Percentiles rank a stretch among this genome's conserved stretches.
These are phyloP conservation scores for Noccaea bulbosa DNA, from an alignment of 345 rosid genomes.

Conservation along the genomic window DNA sequence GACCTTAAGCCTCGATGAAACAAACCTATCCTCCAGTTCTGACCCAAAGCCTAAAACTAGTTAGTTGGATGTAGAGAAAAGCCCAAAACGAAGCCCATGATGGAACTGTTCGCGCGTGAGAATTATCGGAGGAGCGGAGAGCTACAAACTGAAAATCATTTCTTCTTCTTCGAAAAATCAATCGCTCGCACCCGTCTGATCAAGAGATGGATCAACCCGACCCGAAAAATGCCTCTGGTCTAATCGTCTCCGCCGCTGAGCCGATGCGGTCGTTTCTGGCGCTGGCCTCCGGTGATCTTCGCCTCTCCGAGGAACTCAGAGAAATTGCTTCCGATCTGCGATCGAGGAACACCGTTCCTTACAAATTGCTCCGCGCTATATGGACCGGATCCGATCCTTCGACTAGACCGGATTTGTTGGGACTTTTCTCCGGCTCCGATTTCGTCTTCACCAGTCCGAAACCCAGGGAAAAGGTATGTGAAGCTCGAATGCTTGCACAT, in stretches of 20 bases:
- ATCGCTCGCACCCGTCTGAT: not conserved
- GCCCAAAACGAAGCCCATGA: no score
- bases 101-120: not conserved
- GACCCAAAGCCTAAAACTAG: no score
- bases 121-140: no score
- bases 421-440: conserved; percentile 58
- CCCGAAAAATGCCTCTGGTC: conserved; percentile 30
- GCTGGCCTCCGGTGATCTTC: conserved; percentile 45
- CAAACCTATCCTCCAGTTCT: no score
- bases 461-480: conserved; percentile 76
- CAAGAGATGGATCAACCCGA: conserved; percentile 41
- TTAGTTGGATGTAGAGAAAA: no score
- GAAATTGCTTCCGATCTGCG: conserved; percentile 60
- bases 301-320: conserved; percentile 58
- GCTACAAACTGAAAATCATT: no score
- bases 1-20: no score
- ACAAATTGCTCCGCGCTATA: conserved; percentile 62
- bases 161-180: not conserved
- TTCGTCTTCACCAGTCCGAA: conserved; percentile 69
- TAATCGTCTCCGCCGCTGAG: conserved; percentile 38
- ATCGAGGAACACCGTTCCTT: conserved; percentile 48
- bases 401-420: conserved; percentile 55
- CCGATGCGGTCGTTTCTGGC: conserved; percentile 39
- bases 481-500: not conserved
- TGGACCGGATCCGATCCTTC: conserved; percentile 57